A percentile compares a stretch with the other conserved stretches of the same genome.
These are phyloP conservation scores for Eustoma russellianum DNA, from an alignment of 257 asterid species.

Conservation along the genomic window DNA sequence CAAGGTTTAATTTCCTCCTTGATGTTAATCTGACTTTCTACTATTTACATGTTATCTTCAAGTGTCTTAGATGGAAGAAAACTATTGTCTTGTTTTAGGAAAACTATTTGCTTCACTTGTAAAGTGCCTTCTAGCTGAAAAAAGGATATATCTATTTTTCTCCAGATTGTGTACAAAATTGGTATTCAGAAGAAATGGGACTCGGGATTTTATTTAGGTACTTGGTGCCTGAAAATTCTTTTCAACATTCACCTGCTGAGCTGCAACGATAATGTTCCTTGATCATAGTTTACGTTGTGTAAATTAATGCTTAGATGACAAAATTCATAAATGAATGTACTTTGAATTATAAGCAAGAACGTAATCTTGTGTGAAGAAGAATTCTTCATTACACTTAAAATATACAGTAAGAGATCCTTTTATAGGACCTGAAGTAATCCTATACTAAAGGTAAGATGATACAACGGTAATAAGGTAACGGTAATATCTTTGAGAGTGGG, in stretches of 20 bases:
- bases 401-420: no score
- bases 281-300: no score
- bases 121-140: not conserved
- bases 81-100: not conserved
- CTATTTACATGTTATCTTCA: not conserved
- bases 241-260: not conserved
- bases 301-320: no score
- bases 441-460: no score
- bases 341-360: no score
- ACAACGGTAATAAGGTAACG: no score
- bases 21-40: not conserved
- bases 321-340: no score
- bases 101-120: not conserved
- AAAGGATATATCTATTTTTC: conserved; percentile 1
- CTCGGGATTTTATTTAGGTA: not conserved
- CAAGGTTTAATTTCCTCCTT: not conserved
- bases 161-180: not conserved
- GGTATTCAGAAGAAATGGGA: conserved; percentile 2
- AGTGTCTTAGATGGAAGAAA: not conserved
- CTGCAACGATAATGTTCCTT: no score
- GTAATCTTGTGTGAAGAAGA: no score
- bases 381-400: no score
- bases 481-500: no score
- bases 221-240: not conserved
- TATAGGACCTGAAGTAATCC: no score